phyloP scores from a whole-genome alignment of 257 asterid species.

The Capsicum chinense region DNA sequence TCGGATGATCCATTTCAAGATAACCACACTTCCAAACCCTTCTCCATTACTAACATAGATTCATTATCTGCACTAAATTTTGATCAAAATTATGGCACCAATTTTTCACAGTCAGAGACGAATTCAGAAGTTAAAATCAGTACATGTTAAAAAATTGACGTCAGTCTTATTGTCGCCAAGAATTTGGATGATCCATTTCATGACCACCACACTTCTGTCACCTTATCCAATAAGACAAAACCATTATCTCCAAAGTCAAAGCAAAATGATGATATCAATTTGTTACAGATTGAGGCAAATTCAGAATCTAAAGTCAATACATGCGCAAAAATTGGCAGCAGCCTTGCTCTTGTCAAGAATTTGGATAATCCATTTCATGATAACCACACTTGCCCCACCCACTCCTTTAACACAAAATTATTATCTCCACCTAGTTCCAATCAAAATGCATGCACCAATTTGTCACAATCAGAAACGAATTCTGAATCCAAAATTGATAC shows the following conservation, averaged over 20 bases:
- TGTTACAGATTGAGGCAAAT: background rate
- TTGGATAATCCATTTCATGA: background rate
- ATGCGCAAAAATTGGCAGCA: background rate
- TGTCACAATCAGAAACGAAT: background rate
- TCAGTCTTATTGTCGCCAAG: conserved; percentile 1
- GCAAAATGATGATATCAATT: background rate
- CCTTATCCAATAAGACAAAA: conserved; percentile 43
- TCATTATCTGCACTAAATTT: conserved; percentile 35
- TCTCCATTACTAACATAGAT: conserved; percentile 38
- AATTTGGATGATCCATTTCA: background rate
- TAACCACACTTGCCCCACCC: conserved; percentile 39
- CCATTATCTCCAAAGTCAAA: conserved; percentile 34
- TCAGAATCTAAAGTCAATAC: background rate
- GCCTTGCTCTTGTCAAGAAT: background rate
- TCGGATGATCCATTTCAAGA: background rate
- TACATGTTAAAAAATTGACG: background rate
- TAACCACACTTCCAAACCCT: conserved; percentile 38
- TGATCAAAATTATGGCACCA: background rate
- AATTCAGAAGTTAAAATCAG: background rate
- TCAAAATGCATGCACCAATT: no score
- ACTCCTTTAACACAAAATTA: conserved; percentile 43
- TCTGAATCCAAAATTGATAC: background rate
- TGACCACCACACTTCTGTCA: conserved; percentile 36
- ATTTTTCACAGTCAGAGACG: background rate
- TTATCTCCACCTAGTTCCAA: background rate